These are phyloP conservation scores for Hydnomerulius pinastri DNA, from an alignment of 768 basidiomycete species.

Conservation along the genomic window DNA sequence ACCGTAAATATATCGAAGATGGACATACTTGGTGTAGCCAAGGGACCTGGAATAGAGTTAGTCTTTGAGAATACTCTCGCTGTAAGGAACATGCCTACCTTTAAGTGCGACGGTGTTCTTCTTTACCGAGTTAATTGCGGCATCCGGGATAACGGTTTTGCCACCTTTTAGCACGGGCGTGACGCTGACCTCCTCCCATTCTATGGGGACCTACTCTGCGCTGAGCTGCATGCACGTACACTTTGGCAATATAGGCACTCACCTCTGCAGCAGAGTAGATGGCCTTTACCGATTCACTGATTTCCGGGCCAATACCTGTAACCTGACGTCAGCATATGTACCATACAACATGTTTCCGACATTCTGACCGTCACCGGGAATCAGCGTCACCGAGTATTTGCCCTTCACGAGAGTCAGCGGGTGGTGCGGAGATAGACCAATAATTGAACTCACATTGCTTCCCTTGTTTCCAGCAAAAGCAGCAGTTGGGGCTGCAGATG, in stretches of 20 bases:
- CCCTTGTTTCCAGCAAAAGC: constrained; percentile 90
- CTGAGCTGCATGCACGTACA: constrained; percentile 12
- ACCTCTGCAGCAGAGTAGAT: constrained; percentile 92
- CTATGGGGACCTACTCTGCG: constrained; percentile 82
- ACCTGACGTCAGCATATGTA: constrained; percentile 16
- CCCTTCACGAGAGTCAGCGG: constrained; percentile 53
- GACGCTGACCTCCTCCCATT: constrained; percentile 99
- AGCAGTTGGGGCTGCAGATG: constrained; percentile 77
- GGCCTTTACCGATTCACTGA: constrained; percentile 91
- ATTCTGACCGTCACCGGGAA: constrained; percentile 88
- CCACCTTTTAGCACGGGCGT: constrained; percentile 92
- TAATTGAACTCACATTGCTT: constrained; percentile 63
- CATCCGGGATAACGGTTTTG: constrained; percentile 95
- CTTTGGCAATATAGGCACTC: constrained; percentile 17
- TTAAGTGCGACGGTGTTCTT: constrained; percentile 98
- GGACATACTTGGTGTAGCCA: constrained; percentile 92
- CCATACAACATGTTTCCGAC: constrained; percentile 8
- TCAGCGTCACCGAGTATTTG: constrained; percentile 94
- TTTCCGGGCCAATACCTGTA: constrained; percentile 97
- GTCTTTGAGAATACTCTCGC: background rate
- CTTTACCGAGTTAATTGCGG: constrained; percentile 87
- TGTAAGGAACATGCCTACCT: constrained; percentile 49
- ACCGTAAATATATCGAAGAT: constrained; percentile 2
- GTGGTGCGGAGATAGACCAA: background rate
- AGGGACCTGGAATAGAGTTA: constrained; percentile 60